phyloP scores from a whole-genome alignment of 306 rosid species.

The Sicyos edulis region DNA sequence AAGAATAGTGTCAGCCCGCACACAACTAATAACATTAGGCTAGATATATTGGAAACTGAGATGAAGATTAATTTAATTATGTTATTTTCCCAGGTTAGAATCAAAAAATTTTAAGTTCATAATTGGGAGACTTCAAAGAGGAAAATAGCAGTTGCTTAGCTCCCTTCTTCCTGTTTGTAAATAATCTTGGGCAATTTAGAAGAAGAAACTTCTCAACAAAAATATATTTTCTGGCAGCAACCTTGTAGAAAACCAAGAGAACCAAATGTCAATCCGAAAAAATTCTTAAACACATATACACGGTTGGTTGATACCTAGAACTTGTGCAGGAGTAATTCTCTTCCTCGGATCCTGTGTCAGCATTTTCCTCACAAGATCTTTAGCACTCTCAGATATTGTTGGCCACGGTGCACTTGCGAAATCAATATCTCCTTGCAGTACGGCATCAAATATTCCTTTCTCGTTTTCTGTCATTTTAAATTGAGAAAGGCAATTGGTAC shows the following conservation, averaged over 20 bases:
- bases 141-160: not conserved
- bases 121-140: no score
- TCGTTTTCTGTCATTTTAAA: slow-evolving; percentile 63
- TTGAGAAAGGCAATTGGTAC: slow-evolving; percentile 11
- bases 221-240: not conserved
- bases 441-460: slow-evolving; percentile 73
- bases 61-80: not conserved
- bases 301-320: slow-evolving; percentile 56
- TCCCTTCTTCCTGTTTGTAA: slow-evolving; percentile 1
- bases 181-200: not conserved
- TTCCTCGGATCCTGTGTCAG: slow-evolving; percentile 73
- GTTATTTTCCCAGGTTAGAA: no score
- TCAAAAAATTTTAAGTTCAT: no score
- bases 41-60: slow-evolving; percentile 20
- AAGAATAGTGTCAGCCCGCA: slow-evolving; percentile 32
- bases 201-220: not conserved
- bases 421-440: slow-evolving; percentile 78
- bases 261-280: slow-evolving; percentile 1
- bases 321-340: slow-evolving; percentile 78
- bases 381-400: slow-evolving; percentile 72
- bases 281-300: slow-evolving; percentile 6
- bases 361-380: slow-evolving; percentile 85
- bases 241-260: not conserved
- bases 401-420: slow-evolving; percentile 91
- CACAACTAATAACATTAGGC: slow-evolving; percentile 9